Conservation (phyloP, 2,329 filamentous ascomycete genomes). For the Pseudocercospora crystallina region DNA sequence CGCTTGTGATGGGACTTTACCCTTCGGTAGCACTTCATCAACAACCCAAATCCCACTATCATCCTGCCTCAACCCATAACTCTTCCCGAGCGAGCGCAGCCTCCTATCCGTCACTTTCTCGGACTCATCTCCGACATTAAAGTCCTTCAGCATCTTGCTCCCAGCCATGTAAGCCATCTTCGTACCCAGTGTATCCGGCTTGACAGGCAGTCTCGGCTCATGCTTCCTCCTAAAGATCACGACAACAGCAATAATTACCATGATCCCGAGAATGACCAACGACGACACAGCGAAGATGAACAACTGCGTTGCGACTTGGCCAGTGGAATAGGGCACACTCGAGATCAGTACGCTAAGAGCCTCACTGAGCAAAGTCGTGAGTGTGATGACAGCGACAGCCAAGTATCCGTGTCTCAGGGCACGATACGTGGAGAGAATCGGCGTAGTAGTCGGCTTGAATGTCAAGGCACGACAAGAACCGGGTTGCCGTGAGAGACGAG, state of each 20-base stretch:
- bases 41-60: too few species aligned
- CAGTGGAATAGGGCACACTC: conserved; percentile 17
- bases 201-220: conserved; percentile 10
- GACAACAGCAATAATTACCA: conserved; percentile 8
- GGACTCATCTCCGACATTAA: too few species aligned
- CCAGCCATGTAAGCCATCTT: conserved; percentile 12
- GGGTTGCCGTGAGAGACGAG: conserved; percentile 1
- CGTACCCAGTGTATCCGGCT: conserved; percentile 13
- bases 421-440: conserved; percentile 10
- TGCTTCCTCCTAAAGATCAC: conserved; percentile 3
- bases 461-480: conserved; percentile 5
- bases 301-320: conserved; percentile 13
- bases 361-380: conserved; percentile 9
- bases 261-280: conserved; percentile 11
- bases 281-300: conserved; percentile 14
- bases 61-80: too few species aligned
- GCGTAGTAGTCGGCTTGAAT: conserved; percentile 16
- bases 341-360: conserved; percentile 16
- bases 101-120: too few species aligned
- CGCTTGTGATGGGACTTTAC: too few species aligned
- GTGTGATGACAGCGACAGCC: conserved; percentile 7
- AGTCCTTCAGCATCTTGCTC: background rate
- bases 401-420: conserved; percentile 9
- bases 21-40: too few species aligned
- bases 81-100: too few species aligned